Base-by-base conservation (phyloP, 208 protist genomes). In the Trypanosoma theileri region DNA sequence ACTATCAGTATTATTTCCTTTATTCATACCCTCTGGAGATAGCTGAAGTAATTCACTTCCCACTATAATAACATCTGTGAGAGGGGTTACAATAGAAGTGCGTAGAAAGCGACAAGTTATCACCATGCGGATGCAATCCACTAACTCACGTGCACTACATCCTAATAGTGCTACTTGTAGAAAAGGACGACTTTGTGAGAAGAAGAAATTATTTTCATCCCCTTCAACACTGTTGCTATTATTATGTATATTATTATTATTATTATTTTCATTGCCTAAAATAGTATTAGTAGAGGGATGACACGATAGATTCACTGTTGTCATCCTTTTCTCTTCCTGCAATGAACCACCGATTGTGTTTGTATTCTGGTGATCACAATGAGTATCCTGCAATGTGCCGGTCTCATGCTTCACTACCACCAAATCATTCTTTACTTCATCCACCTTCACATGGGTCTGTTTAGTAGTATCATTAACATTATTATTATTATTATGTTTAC, bases 51-150 rank as follows among this genome's bases (percentile, higher is more conserved):
- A 14, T 24, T 70, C 66, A 56, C 80, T 84, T n/a, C 89, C 89
- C 1, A 95, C 60, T 21, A 95, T 48, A 13, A 95, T 79, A 14
- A 95, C 63, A 66, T 95, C 89, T 13, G 85, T 86, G 14, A 66
- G 52, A 9, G 55, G 41, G n/a, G 86, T 90, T 0, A 82, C 73
- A n/a, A 84, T 48, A 10, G 82, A 79, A 12, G 73, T 66, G 21
- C 83, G 75, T 35, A 95, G 58, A 63, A 92, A 87, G 42, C 89
- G 80, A 57, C 84, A 91, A 19, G 53, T 65, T n/a, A 79, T 64
- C 62, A 67, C 73, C 22, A 73, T 62, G 1, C 24, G 56, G 0
- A 72, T 79, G 28, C 65, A 80, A 7, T 77, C 71, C 2, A 59
- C 60, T 53, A 62, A 50, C 73, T 92, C 84, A 13, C 63, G 58